Conservation (phyloP, 148 eudicot species). For the Fagopyrum tataricum region DNA sequence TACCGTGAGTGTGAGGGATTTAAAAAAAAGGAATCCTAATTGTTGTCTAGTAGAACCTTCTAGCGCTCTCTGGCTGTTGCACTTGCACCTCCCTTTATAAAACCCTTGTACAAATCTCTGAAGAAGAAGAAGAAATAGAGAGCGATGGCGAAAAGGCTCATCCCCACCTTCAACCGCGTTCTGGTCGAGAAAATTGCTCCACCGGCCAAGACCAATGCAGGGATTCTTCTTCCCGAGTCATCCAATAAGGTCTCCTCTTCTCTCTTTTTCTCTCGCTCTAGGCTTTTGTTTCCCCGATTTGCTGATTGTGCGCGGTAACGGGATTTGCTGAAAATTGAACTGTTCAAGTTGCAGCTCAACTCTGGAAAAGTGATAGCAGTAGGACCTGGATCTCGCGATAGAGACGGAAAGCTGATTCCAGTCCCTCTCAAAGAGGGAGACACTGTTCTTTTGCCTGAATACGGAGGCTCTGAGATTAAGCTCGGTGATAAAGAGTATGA, state of each 20-base stretch:
- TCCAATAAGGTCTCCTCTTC: constrained; percentile 17
- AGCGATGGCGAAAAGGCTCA: constrained; percentile 32
- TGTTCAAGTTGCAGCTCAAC: constrained; percentile 40
- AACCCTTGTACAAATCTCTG: background rate
- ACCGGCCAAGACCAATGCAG: constrained; percentile 36
- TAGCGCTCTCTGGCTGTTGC: background rate
- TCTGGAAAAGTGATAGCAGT: constrained; percentile 74
- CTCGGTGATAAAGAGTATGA: constrained; percentile 64
- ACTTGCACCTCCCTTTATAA: background rate
- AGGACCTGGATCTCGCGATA: constrained; percentile 52
- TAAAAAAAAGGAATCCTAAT: background rate
- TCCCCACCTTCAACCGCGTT: constrained; percentile 47
- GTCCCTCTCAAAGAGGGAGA: constrained; percentile 72
- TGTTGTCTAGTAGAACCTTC: background rate
- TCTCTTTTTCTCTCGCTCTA: constrained; percentile 1
- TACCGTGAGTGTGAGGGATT: background rate
- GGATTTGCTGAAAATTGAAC: constrained; percentile 6
- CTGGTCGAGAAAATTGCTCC: constrained; percentile 47
- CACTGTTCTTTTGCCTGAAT: constrained; percentile 68
- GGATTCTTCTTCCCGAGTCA: constrained; percentile 46
- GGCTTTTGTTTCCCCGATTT: background rate
- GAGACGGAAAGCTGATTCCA: constrained; percentile 47
- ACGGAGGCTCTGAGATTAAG: constrained; percentile 65
- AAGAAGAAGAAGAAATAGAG: background rate
- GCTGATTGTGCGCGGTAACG: background rate